Percentiles rank a stretch among this genome's conserved stretches.
Evolutionary conservation across 805 yeast species (phyloP).

Genomic region (Metschnikowia arizonensis): DNA sequence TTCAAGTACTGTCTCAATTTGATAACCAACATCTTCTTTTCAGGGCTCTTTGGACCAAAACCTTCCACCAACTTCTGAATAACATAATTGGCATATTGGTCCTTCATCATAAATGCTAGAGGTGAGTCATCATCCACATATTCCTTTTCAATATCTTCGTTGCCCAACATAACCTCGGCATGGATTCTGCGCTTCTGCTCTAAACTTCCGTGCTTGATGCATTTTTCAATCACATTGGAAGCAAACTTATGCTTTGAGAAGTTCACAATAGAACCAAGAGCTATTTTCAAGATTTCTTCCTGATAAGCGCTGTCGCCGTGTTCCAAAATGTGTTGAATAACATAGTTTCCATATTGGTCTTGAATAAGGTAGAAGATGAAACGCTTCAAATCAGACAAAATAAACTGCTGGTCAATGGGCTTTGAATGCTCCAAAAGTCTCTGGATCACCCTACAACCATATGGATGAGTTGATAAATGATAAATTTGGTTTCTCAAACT

Average conservation of each 20-base stretch:
- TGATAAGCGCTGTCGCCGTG: slow-evolving; percentile 66
- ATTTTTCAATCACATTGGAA: slow-evolving; percentile 93
- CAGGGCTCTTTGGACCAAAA: slow-evolving; percentile 54
- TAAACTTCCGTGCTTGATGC: slow-evolving; percentile 68
- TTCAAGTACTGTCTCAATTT: slow-evolving; percentile 79
- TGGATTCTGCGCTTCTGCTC: slow-evolving; percentile 61
- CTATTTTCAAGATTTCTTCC: slow-evolving; percentile 59
- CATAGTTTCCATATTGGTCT: slow-evolving; percentile 97
- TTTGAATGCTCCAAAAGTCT: slow-evolving; percentile 79
- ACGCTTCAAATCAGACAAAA: slow-evolving; percentile 67
- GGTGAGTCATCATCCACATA: slow-evolving; percentile 61
- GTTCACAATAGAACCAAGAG: slow-evolving; percentile 65
- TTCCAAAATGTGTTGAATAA: slow-evolving; percentile 91
- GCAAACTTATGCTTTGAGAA: slow-evolving; percentile 97
- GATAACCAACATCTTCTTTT: slow-evolving; percentile 64
- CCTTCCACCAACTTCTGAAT: slow-evolving; percentile 90
- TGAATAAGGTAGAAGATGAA: slow-evolving; percentile 75
- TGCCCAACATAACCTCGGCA: slow-evolving; percentile 57
- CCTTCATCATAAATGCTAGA: slow-evolving; percentile 90
- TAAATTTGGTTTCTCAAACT: slow-evolving; percentile 69
- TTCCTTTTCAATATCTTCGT: slow-evolving; percentile 44
- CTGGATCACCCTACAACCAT: slow-evolving; percentile 97
- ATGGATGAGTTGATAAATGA: slow-evolving; percentile 89
- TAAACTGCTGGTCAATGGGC: slow-evolving; percentile 56
- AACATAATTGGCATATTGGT: slow-evolving; percentile 96